phyloP scores from a whole-genome alignment of 805 yeast species.

The Hanseniaspora pseudoguilliermondii region DNA sequence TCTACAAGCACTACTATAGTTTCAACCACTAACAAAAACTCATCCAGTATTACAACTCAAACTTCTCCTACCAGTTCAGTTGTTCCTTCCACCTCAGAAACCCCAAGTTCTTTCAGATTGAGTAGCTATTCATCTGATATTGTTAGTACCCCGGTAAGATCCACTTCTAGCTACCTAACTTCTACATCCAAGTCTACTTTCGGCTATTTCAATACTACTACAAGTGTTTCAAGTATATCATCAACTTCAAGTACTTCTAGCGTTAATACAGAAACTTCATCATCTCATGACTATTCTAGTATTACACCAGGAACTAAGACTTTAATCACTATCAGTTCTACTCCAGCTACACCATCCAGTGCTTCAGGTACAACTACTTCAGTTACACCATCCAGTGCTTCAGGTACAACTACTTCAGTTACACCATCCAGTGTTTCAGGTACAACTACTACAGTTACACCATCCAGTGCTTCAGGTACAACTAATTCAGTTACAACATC shows the following conservation, averaged over 20 bases:
- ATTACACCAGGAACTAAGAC: too few species aligned
- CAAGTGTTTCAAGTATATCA: neutral
- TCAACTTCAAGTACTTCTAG: neutral
- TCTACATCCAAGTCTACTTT: neutral
- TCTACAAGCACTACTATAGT: too few species aligned
- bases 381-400: too few species aligned
- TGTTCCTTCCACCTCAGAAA: neutral
- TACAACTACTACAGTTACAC: too few species aligned
- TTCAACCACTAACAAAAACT: neutral
- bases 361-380: too few species aligned
- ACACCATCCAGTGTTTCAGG: too few species aligned
- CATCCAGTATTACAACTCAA: neutral
- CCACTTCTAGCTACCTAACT: neutral
- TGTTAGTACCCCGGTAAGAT: neutral
- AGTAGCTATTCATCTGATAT: too few species aligned
- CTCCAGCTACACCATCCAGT: too few species aligned
- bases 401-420: too few species aligned
- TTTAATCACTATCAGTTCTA: too few species aligned
- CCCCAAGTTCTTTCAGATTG: neutral
- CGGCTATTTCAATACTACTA: neutral
- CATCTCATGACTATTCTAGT: too few species aligned
- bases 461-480: too few species aligned
- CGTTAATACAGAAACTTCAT: neutral
- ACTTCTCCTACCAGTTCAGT: neutral
- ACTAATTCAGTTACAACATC: neutral